Evolutionary conservation across 345 rosid species (phyloP), one percentile per base, ranked within the genome.

Genomic region (Eucalyptus victrix): DNA sequence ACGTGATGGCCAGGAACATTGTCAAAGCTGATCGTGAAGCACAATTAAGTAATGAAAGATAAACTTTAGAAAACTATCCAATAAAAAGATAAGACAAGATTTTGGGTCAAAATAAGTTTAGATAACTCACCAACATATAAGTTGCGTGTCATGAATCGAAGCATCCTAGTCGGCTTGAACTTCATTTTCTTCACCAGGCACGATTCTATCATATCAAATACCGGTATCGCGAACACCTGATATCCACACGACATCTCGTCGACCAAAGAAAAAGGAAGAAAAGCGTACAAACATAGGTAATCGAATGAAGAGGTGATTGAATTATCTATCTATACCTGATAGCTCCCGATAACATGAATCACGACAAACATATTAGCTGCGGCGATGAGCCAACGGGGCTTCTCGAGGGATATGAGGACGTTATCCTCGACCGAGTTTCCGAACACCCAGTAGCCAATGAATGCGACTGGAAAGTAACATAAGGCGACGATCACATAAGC

Each of bases 331-430:
- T 87, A 9, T 87, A 95, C 98, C 94, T 95, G 97, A 91, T 94
- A 95, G 72, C 98, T 95, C 67, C 98, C 97, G 49, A 94, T 94
- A 12, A 96, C 97, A 90, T 96, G 97, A 88, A 96, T 32, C 49
- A 95, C 95, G 1, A 93, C 97, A 49, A 96, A 95, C 85, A 93
- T 12, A 88, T 96, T 95, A 19, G 97, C 96, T 1, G 62, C 34
- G 5, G 94, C 95, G 11, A 95, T 88, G 8, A 95, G 94, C 96
- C 97, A 95, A 4, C 92, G 88, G 7, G 98, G 97, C 69, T 93
- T 96, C 87, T 94, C 91, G 2, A 95, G 94, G 14, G 97, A 94
- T 18, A 95, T 54, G 87, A 96, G 91, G 86, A 96, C 23, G 88
- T 95, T 95, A 88, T 95, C 98, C 60, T 92, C 92, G 19, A 96